Evolutionary conservation across 305 asterid species (phyloP).

Genomic region (Fraxinus nigra): DNA sequence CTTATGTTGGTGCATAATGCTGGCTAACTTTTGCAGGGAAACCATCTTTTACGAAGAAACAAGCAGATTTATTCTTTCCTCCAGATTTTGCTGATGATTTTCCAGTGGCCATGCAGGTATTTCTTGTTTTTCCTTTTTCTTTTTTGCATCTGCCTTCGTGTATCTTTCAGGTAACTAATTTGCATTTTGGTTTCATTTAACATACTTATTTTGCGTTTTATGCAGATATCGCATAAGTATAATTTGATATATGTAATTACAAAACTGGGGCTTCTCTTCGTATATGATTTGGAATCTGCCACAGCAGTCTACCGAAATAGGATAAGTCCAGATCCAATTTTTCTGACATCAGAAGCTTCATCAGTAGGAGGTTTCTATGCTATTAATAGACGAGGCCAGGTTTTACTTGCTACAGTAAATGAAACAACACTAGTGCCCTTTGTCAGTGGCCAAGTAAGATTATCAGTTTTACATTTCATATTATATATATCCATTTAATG

Average conservation of each 20-base stretch:
- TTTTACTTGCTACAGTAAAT: conserved; percentile 90
- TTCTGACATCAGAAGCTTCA: conserved; percentile 91
- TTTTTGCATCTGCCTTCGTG: not conserved
- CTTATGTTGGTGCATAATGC: conserved; percentile 9
- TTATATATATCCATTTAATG: conserved; percentile 2
- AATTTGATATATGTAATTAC: conserved; percentile 45
- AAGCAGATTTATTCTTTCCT: conserved; percentile 87
- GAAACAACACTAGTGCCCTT: conserved; percentile 91
- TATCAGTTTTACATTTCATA: conserved; percentile 11
- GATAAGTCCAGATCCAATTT: conserved; percentile 97
- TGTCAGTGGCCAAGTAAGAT: conserved; percentile 93
- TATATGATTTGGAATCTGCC: conserved; percentile 62
- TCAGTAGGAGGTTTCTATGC: conserved; percentile 97
- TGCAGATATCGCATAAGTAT: conserved; percentile 44
- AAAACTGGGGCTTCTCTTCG: conserved; percentile 50
- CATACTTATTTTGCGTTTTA: conserved; percentile 1
- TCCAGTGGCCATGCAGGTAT: conserved; percentile 49
- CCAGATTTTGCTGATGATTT: conserved; percentile 78
- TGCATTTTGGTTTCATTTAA: conserved; percentile 10
- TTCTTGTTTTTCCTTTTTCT: not conserved
- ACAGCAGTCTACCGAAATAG: conserved; percentile 95
- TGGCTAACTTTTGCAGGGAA: conserved; percentile 49
- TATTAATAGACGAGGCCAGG: conserved; percentile 94
- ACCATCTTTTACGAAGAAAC: conserved; percentile 77
- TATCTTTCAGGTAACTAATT: not conserved